Evolutionary conservation across 306 rosid genomes (phyloP).

Genomic region (Canavalia ensiformis): DNA sequence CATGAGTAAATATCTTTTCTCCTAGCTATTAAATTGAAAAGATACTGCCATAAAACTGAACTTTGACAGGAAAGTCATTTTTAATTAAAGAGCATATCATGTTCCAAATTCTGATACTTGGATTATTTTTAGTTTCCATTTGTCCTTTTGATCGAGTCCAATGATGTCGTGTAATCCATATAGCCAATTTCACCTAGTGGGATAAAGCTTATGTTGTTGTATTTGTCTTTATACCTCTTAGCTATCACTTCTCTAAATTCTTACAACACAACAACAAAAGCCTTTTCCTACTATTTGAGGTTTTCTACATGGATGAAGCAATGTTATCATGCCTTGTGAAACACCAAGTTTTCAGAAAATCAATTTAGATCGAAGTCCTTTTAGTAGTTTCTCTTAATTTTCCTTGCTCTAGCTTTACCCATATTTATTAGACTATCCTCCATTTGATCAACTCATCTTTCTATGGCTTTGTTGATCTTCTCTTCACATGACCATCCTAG

Average conservation of each 20-base stretch:
- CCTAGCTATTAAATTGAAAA: constrained; percentile 17
- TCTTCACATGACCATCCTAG: neutral
- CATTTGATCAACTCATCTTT: neutral
- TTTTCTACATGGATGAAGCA: neutral
- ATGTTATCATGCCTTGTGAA: neutral
- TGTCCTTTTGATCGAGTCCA: neutral
- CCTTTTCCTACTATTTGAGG: neutral
- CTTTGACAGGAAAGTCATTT: constrained; percentile 27
- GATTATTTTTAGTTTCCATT: constrained; percentile 21
- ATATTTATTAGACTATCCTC: neutral
- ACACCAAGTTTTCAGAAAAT: neutral
- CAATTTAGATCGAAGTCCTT: neutral
- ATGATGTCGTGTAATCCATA: too few species aligned
- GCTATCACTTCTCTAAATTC: constrained; percentile 16
- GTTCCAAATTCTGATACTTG: constrained; percentile 14
- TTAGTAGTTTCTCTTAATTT: neutral
- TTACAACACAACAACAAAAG: neutral
- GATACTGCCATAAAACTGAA: neutral
- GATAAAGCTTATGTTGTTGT: too few species aligned
- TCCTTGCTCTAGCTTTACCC: neutral
- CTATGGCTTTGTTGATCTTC: constrained; percentile 2
- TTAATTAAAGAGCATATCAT: constrained; percentile 8
- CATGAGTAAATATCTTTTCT: constrained; percentile 4
- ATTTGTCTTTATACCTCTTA: neutral
- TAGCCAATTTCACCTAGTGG: too few species aligned